Conservation (phyloP, 495 filamentous ascomycete genomes). For the Penicillium cataractarum region DNA sequence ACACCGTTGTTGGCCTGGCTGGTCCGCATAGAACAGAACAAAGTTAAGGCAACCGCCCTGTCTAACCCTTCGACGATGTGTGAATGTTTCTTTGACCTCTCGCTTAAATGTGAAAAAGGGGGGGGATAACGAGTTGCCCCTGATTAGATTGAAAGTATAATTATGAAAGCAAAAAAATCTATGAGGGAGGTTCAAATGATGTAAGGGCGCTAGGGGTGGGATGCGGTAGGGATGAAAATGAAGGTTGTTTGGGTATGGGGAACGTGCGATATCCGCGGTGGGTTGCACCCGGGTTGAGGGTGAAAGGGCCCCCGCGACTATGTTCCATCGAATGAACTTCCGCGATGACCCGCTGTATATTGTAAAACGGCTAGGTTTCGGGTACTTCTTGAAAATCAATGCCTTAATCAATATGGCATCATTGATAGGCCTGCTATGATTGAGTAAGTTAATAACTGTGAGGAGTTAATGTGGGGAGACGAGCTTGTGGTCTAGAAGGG, state of each 20-base stretch:
- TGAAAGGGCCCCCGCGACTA: background rate
- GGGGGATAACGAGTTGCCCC: background rate
- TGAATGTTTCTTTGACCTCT: background rate
- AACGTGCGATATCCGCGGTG: background rate
- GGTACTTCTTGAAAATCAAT: no score
- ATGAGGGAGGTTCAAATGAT: background rate
- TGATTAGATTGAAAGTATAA: background rate
- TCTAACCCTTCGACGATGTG: background rate
- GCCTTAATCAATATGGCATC: no score
- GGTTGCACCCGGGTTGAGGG: conserved; percentile 1
- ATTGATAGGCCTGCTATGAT: no score
- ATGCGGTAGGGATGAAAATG: background rate
- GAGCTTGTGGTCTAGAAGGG: no score
- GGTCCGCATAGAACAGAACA: background rate
- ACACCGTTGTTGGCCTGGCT: background rate
- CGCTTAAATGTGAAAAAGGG: background rate
- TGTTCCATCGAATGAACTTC: background rate
- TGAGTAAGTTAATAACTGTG: no score
- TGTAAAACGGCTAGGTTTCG: no score
- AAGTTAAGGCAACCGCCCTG: conserved; percentile 1
- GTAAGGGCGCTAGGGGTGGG: background rate
- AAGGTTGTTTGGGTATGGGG: background rate
- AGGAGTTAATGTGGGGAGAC: no score
- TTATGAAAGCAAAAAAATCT: background rate
- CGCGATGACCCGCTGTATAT: no score